phyloP scores from a whole-genome alignment of 1,284 basidiomycete genomes.

The Malassezia cuniculi region DNA sequence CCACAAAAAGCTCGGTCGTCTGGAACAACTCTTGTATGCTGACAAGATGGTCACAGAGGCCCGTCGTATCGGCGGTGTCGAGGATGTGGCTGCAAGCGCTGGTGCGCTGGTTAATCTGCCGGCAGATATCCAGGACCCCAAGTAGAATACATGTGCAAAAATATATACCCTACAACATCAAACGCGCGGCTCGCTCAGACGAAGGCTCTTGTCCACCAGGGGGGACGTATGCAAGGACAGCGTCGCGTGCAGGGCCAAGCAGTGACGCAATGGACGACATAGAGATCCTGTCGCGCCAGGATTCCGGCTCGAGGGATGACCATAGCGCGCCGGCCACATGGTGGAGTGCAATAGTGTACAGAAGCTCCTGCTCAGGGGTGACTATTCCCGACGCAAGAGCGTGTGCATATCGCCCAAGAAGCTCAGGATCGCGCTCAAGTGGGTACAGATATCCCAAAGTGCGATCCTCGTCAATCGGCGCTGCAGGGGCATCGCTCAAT shows the following conservation, averaged over 20 bases:
- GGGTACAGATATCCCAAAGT: slow-evolving; percentile 58
- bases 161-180: background rate
- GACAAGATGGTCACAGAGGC: slow-evolving; percentile 41
- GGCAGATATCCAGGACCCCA: slow-evolving; percentile 1
- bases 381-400: slow-evolving; percentile 42
- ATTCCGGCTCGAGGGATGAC: slow-evolving; percentile 40
- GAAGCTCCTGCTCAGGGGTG: slow-evolving; percentile 49
- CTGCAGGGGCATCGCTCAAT: slow-evolving; percentile 26
- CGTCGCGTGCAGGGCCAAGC: no score
- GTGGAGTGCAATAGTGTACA: slow-evolving; percentile 61
- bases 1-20: slow-evolving; percentile 32
- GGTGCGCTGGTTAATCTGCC: slow-evolving; percentile 20
- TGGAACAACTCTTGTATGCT: slow-evolving; percentile 42
- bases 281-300: no score
- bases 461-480: slow-evolving; percentile 32
- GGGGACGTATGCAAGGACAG: no score
- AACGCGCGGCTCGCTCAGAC: no score
- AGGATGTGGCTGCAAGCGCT: slow-evolving; percentile 29
- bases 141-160: background rate
- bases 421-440: slow-evolving; percentile 55
- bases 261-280: no score
- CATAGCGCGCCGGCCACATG: slow-evolving; percentile 67
- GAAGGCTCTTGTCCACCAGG: no score
- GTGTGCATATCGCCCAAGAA: slow-evolving; percentile 51
- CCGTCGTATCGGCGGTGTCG: slow-evolving; percentile 30